Evolutionary conservation across 2,329 filamentous ascomycete genomes (phyloP), one percentile per base, ranked within the genome.

Genomic region (Penicillium paneum): DNA sequence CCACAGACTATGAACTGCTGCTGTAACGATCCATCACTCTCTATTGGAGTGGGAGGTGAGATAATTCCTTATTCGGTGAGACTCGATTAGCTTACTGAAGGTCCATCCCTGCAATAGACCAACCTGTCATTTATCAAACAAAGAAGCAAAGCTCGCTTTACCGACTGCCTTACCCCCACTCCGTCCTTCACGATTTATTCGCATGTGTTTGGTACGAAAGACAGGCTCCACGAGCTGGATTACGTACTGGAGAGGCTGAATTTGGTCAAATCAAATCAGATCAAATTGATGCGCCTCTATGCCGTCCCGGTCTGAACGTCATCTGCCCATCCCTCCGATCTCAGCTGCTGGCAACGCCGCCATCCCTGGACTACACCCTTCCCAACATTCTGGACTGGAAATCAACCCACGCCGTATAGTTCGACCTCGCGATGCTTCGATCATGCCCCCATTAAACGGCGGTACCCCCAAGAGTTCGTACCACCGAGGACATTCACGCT

Each of bases 401-500:
- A 59, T 54, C 38, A 61, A 47, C 43, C 57, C 58, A 31, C 62
- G 64, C 36, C 59, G 56, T 11, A 54, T 59, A 11, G 53, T 62
- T 8, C 52, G 64, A 24, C 51, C 62, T 46, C 68, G 67, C 42
- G 52, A 70, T 70, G 64, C 60, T 45, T 58, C 59, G n/a, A 45
- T 40, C 17, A 57, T 64, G 53, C 53, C 61, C 5, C 53, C 62
- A 38, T 58, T 65, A 59, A 66, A 57, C 40, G 58, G 55, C 15
- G 56, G 52, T 19, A 17, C 43, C 39, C 56, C 59, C 11, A 57
- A 60, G 12, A 55, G 50, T 28, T 55, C 62, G n/a, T 52, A 55
- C 43, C 65, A 61, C 21, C 68, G 67, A 40, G 66, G 67, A 15
- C 84, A 87, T 71, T 74, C 76, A 28, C 84, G 89, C 51, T 92